Conservation (phyloP, 2,329 filamentous ascomycete species). For the Orbilia oligospora region DNA sequence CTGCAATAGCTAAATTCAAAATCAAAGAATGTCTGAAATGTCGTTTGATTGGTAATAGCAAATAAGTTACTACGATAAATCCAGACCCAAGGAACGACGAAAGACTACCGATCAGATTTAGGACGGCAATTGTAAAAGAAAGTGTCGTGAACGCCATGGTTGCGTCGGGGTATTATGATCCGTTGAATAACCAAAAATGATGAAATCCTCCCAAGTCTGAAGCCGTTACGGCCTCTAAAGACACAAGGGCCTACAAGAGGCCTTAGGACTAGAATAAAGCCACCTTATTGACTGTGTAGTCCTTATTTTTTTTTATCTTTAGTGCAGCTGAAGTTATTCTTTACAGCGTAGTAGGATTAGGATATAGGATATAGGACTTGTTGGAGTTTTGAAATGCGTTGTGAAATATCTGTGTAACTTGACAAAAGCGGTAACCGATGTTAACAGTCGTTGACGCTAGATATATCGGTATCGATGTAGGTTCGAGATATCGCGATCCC, state of each 20-base stretch:
- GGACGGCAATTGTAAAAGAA: constrained; percentile 40
- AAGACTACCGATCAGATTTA: constrained; percentile 58
- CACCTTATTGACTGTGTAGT: background rate
- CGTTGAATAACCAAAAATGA: background rate
- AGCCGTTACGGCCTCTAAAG: constrained; percentile 7
- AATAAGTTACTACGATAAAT: constrained; percentile 56
- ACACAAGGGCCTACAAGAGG: constrained; percentile 11
- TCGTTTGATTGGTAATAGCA: constrained; percentile 57
- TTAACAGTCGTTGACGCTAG: background rate
- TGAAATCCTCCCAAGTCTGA: constrained; percentile 11
- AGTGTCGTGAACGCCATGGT: constrained; percentile 49
- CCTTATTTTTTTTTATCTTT: background rate
- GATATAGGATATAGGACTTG: background rate
- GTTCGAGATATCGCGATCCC: constrained; percentile 3
- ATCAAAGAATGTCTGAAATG: constrained; percentile 61
- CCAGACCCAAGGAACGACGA: constrained; percentile 55
- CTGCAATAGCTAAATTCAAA: constrained; percentile 58
- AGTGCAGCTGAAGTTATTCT: background rate
- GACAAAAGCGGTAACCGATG: constrained; percentile 26
- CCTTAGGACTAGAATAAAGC: constrained; percentile 16
- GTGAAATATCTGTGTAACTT: constrained; percentile 21
- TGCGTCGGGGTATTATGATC: background rate
- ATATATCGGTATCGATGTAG: background rate
- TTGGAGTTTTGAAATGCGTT: constrained; percentile 23
- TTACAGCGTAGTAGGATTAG: background rate